Evolutionary conservation across 2,329 filamentous ascomycete genomes (phyloP).

Genomic region (Tolypocladium nubicola): DNA sequence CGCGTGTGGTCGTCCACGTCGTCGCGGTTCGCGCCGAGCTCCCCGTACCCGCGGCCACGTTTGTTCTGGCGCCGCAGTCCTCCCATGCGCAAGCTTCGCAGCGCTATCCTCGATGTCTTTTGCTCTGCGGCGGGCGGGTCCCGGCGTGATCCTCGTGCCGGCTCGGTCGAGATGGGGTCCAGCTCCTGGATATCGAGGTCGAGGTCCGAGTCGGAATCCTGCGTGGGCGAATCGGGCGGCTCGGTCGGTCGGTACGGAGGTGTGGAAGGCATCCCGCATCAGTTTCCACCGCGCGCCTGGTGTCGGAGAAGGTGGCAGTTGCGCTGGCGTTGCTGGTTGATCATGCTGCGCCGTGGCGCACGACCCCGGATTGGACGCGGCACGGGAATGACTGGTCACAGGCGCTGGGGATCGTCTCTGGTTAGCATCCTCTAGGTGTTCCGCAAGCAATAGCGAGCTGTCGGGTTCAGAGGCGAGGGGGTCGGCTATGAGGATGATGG

Average conservation of each 20-base stretch:
- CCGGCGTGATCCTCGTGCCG: slow-evolving; percentile 18
- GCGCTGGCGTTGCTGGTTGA: slow-evolving; percentile 7
- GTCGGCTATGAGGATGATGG: neutral
- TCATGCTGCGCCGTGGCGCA: slow-evolving; percentile 9
- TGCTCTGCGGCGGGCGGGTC: slow-evolving; percentile 23
- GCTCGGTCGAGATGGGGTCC: slow-evolving; percentile 46
- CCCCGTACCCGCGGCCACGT: slow-evolving; percentile 46
- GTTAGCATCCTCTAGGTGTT: neutral
- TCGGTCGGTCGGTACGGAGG: slow-evolving; percentile 42
- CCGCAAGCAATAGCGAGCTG: neutral
- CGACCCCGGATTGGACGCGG: neutral
- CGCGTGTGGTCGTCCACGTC: slow-evolving; percentile 55
- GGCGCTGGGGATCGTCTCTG: neutral
- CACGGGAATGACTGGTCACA: neutral
- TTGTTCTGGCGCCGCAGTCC: slow-evolving; percentile 47
- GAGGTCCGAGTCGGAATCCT: slow-evolving; percentile 62
- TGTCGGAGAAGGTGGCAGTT: slow-evolving; percentile 5
- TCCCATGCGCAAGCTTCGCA: slow-evolving; percentile 60
- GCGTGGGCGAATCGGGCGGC: slow-evolving; percentile 51
- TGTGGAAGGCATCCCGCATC: slow-evolving; percentile 46
- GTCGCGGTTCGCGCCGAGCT: slow-evolving; percentile 45
- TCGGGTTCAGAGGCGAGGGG: neutral
- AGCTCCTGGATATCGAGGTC: slow-evolving; percentile 76
- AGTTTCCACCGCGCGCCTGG: slow-evolving; percentile 6
- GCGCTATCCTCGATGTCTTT: slow-evolving; percentile 52